A percentile compares a stretch with the other conserved stretches of the same genome.
Conservation (phyloP, 2,329 filamentous ascomycete genomes). For the Clarireedia paspali region DNA sequence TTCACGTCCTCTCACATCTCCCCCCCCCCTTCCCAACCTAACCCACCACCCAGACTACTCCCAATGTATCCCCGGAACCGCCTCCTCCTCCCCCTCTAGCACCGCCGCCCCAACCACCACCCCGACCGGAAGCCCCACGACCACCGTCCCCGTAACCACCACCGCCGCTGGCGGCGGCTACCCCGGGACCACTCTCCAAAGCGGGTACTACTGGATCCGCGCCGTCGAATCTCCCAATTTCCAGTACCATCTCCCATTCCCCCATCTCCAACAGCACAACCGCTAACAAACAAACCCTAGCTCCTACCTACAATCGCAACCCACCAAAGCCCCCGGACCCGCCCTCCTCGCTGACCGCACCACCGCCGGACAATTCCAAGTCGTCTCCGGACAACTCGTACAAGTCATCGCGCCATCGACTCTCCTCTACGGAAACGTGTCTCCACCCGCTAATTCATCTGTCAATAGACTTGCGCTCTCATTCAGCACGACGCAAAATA, state of each 20-base stretch:
- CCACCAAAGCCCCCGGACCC: constrained; percentile 36
- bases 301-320: constrained; percentile 40
- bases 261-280: not conserved
- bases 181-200: constrained; percentile 3
- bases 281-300: not conserved
- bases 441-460: constrained; percentile 30
- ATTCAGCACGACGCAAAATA: constrained; percentile 43
- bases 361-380: constrained; percentile 50
- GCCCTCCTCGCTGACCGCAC: constrained; percentile 44
- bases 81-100: constrained; percentile 12
- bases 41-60: constrained; percentile 2
- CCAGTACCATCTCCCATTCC: constrained; percentile 31
- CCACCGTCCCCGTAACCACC: not conserved
- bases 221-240: constrained; percentile 50
- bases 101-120: constrained; percentile 10
- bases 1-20: constrained; percentile 16
- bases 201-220: constrained; percentile 40
- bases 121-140: constrained; percentile 22
- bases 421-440: constrained; percentile 22
- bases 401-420: constrained; percentile 34
- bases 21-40: not conserved
- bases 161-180: not conserved
- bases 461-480: constrained; percentile 42
- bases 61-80: constrained; percentile 34
- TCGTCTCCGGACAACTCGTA: constrained; percentile 45